Conservation (phyloP, 352 stramenopile genomes). For the Globisporangium cystogenes region DNA sequence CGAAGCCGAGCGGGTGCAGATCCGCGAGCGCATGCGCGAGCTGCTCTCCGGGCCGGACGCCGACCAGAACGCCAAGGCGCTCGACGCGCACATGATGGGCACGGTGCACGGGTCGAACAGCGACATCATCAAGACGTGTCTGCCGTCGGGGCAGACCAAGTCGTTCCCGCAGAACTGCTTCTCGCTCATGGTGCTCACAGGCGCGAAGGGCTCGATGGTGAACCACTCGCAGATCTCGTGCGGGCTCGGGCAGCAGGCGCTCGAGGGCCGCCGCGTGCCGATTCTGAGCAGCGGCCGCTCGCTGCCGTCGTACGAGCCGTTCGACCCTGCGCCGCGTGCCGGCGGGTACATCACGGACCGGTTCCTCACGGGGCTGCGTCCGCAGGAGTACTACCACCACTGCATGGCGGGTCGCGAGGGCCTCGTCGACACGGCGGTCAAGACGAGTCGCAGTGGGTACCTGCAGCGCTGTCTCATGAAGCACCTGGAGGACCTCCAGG, state of each 20-base stretch:
- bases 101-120: slow-evolving; percentile 89
- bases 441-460: slow-evolving; percentile 99
- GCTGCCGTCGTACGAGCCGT: slow-evolving; percentile 97
- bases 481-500: slow-evolving; percentile 96
- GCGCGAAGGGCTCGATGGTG: slow-evolving; percentile 99
- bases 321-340: slow-evolving; percentile 95
- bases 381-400: slow-evolving; percentile 99
- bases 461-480: slow-evolving; percentile 99
- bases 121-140: slow-evolving; percentile 99
- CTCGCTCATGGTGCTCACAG: slow-evolving; percentile 98
- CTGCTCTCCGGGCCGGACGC: slow-evolving; percentile 70
- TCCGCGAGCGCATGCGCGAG: slow-evolving; percentile 71
- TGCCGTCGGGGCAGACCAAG: slow-evolving; percentile 96
- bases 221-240: slow-evolving; percentile 99
- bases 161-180: slow-evolving; percentile 99
- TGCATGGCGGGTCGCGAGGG: slow-evolving; percentile 99
- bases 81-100: slow-evolving; percentile 89
- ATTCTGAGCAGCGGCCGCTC: slow-evolving; percentile 97
- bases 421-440: slow-evolving; percentile 99
- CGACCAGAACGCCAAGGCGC: slow-evolving; percentile 65
- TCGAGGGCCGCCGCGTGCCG: slow-evolving; percentile 98
- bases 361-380: slow-evolving; percentile 96
- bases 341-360: slow-evolving; percentile 99
- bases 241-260: slow-evolving; percentile 97
- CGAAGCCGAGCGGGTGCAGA: slow-evolving; percentile 59